A percentile compares a stretch with the other conserved stretches of the same genome.
These are phyloP conservation scores for Fraxinus excelsior DNA, from an alignment of 257 asterid genomes.

Conservation along the genomic window DNA sequence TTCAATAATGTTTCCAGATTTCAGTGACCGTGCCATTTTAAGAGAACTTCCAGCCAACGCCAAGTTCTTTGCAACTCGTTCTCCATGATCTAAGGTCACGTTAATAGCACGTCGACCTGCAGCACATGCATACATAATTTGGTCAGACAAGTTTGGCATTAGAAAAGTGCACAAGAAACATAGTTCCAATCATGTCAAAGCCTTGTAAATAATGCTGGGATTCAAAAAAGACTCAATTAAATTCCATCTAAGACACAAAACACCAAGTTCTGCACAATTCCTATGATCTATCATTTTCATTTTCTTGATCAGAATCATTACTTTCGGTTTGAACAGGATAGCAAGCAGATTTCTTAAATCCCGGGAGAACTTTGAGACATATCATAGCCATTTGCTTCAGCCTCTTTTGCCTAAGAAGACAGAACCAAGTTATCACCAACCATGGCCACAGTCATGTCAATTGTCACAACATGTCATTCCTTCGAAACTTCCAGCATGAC, in stretches of 20 bases:
- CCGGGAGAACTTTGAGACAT: slow-evolving; percentile 2
- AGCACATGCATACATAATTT: slow-evolving; percentile 7
- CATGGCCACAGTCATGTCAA: too few relatives aligned
- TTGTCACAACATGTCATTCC: too few relatives aligned
- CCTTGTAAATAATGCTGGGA: neutral
- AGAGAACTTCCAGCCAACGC: neutral
- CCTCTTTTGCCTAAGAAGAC: too few relatives aligned
- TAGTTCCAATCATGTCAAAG: neutral
- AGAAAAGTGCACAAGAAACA: neutral
- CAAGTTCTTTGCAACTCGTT: neutral
- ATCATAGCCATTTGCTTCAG: too few relatives aligned
- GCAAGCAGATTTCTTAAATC: too few relatives aligned
- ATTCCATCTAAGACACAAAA: neutral
- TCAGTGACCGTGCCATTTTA: slow-evolving; percentile 1
- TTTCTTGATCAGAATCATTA: neutral
- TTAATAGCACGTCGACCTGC: slow-evolving; percentile 18
- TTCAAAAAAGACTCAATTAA: neutral
- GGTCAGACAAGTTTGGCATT: neutral
- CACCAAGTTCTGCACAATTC: neutral
- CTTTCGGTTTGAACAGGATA: neutral
- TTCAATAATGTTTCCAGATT: slow-evolving; percentile 17
- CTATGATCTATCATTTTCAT: neutral
- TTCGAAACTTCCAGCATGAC: too few relatives aligned
- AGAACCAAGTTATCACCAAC: too few relatives aligned
- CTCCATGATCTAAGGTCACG: neutral